phyloP scores from a whole-genome alignment of 495 filamentous ascomycete genomes.

The Penicillium lividum region DNA sequence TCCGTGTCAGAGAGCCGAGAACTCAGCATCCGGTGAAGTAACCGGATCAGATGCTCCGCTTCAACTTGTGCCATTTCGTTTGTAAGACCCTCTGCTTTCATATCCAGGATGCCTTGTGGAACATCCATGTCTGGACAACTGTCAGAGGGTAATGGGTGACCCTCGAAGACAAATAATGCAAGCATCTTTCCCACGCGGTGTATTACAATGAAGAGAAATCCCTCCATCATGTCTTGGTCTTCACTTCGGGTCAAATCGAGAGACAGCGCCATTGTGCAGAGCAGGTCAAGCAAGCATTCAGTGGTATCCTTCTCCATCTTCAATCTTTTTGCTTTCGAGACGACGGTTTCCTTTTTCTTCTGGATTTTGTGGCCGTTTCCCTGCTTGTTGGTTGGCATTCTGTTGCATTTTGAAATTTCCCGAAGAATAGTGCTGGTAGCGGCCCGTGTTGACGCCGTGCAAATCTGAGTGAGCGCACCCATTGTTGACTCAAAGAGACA shows the following conservation, averaged over 20 bases:
- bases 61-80: conserved; percentile 28
- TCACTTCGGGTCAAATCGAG: conserved; percentile 25
- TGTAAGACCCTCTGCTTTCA: conserved; percentile 23
- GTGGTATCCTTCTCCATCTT: conserved; percentile 22
- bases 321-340: neutral
- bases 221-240: conserved; percentile 40
- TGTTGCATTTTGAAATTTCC: neutral
- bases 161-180: conserved; percentile 40
- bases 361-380: neutral
- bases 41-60: conserved; percentile 37
- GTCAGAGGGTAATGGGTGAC: conserved; percentile 27
- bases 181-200: conserved; percentile 40
- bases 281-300: conserved; percentile 20
- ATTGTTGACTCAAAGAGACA: conserved; percentile 42
- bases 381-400: neutral
- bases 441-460: conserved; percentile 21
- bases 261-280: conserved; percentile 32
- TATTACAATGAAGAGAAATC: conserved; percentile 38
- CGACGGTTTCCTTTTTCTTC: neutral
- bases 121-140: conserved; percentile 25
- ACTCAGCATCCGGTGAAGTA: conserved; percentile 37
- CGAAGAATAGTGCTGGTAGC: neutral
- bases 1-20: conserved; percentile 1
- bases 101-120: conserved; percentile 32
- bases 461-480: conserved; percentile 31